Base-by-base conservation (phyloP, 2,329 filamentous ascomycete genomes). In the Colletotrichum phormii region DNA sequence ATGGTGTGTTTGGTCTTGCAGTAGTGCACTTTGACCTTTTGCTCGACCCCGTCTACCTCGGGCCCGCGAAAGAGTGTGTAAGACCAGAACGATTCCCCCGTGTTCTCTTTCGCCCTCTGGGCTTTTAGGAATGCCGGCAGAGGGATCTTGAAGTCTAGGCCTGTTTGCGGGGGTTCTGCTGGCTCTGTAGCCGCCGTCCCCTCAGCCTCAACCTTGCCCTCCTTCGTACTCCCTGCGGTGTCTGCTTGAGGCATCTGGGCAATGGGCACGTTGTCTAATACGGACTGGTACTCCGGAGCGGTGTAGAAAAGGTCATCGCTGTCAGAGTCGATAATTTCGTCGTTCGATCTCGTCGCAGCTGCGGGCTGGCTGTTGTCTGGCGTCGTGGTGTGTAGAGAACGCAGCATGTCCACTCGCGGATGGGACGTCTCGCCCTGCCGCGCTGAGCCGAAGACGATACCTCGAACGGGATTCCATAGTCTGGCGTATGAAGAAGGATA, bases 1-100 rank as follows among this genome's bases (percentile, higher is more conserved):
- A 93, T 92, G 3, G 89, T 89, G 46, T 90, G 84, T 57, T 87
- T 88, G 69, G 86, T 92, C 61, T 85, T 90, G 84, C 95, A 97
- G 81, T 98, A 98, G 79, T 96, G 91, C 0, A 97, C 90, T 69
- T 87, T 89, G 58, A 94, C 89, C 63, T 86, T 88, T 18, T 85
- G 82, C 3, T 84, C 77, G 0, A 77, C 80, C 54, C 86, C 85
- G 13, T 83, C 78, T 59, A 73, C 75, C 3, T 77, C 75, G 55
- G 87, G 81, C 5, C 88, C 88, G 11, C 90, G 88, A 79, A 96
- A 97, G 68, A 95, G 81, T 1, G 78, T 85, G 79, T 95, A 89
- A 1, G 88, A 90, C 93, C 93, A 97, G 79, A 86, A 94, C 0
- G 90, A 91, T 60, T 81, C 82, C 1, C 81, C 77, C 0, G 85